These are phyloP conservation scores for Fusarium begoniae DNA, from an alignment of 2,329 filamentous ascomycete genomes.

Conservation along the genomic window DNA sequence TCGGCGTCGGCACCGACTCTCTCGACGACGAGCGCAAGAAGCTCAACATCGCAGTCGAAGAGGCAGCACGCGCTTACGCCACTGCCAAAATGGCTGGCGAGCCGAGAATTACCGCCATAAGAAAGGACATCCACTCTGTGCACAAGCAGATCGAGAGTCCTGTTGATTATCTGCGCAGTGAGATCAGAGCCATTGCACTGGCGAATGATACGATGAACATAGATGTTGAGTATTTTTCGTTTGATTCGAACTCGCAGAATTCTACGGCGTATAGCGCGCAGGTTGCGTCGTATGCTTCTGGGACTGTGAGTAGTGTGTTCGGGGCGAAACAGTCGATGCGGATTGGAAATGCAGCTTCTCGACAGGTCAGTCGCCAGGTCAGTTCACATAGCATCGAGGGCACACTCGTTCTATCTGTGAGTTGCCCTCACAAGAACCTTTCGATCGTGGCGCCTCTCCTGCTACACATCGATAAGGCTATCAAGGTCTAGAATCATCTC, in stretches of 20 bases:
- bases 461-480: slow-evolving; percentile 27
- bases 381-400: neutral
- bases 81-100: neutral
- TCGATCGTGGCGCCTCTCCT: slow-evolving; percentile 17
- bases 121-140: neutral
- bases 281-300: neutral
- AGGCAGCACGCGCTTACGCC: neutral
- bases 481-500: slow-evolving; percentile 24
- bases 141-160: slow-evolving; percentile 18
- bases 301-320: neutral
- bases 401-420: slow-evolving; percentile 21
- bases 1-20: neutral
- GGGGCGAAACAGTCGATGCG: neutral
- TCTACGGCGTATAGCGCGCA: neutral
- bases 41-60: neutral
- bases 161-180: slow-evolving; percentile 4
- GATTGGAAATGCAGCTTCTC: neutral
- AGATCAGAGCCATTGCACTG: slow-evolving; percentile 23
- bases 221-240: slow-evolving; percentile 24
- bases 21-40: neutral
- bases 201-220: slow-evolving; percentile 26
- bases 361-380: neutral
- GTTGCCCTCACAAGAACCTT: slow-evolving; percentile 29
- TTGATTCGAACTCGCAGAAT: neutral
- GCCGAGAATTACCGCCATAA: neutral